Base-by-base conservation (phyloP, 2,329 filamentous ascomycete genomes). In the Colletotrichum sp. region DNA sequence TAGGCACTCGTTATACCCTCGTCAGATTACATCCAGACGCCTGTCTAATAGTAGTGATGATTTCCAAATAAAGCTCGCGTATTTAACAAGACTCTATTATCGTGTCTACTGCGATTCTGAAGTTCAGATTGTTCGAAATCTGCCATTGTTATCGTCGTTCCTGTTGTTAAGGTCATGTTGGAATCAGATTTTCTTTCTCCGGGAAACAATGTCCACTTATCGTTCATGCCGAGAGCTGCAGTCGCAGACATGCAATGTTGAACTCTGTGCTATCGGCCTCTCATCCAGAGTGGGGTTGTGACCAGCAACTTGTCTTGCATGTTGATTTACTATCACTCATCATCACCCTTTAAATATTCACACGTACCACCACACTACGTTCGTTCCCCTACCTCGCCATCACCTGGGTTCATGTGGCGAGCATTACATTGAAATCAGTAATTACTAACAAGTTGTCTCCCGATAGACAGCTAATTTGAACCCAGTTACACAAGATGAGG, bases 41-140 rank as follows among this genome's bases (percentile, higher is more conserved):
- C 16, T 44, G 8, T 18, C 8, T n/a, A 9, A 44, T 10, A 44
- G 5, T 18, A 10, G 8, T 44, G 36, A 18, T 44, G 9, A n/a
- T 49, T 49, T 49, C 6, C 1, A 6, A 49, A 12, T n/a, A 3
- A 44, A n/a, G 18, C 39, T 44, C 1, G 18, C 18, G 18, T 44
- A 6, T n/a, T 10, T 12, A 44, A 44, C 5, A 18, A 10, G 18
- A 44, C 9, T 12, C 9, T 10, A 10, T n/a, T 6, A 10, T 44
- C 18, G 18, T 44, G 16, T n/a, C 39, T 10, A 6, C 39, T 44
- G 39, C 18, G 18, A n/a, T 44, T 44, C 18, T 2, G 18, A 49
- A n/a, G 3, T 49, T n/a, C 3, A 12, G 7, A 3, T 44, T 7
- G 2, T 21, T 21, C 0, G 39, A 2, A 12, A 12, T n/a, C 0